phyloP scores from a whole-genome alignment of 208 protist genomes.

The Herpetomonas samuelpessoai region DNA sequence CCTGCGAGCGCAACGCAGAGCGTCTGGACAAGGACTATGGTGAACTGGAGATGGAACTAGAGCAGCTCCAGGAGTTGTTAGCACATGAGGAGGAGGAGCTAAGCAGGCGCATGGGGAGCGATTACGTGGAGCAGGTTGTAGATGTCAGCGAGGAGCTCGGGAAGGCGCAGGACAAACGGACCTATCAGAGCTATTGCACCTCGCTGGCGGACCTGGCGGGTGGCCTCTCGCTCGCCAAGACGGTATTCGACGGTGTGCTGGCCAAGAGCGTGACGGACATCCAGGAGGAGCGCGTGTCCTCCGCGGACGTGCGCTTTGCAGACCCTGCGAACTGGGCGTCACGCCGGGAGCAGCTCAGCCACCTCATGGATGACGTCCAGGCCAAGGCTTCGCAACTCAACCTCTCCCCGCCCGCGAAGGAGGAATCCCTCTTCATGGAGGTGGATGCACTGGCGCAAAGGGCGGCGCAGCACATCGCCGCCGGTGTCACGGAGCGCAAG shows the following conservation, averaged over 20 bases:
- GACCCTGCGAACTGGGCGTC: conserved; percentile 30
- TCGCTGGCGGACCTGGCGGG: conserved; percentile 51
- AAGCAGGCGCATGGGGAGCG: not conserved
- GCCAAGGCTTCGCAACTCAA: conserved; percentile 7
- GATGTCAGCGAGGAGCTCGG: not conserved
- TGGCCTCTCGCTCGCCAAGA: conserved; percentile 38
- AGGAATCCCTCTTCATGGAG: conserved; percentile 34
- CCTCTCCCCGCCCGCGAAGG: conserved; percentile 11
- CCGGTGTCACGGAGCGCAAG: conserved; percentile 22
- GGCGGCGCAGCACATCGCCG: conserved; percentile 32
- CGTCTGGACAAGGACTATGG: not conserved
- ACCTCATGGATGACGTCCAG: conserved; percentile 14
- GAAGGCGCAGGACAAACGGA: conserved; percentile 9
- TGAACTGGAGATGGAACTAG: not conserved
- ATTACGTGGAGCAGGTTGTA: conserved; percentile 11
- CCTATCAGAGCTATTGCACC: conserved; percentile 25
- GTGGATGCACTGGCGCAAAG: conserved; percentile 35
- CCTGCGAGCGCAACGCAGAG: not conserved
- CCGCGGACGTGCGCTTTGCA: conserved; percentile 44
- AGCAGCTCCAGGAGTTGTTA: not conserved
- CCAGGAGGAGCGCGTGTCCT: conserved; percentile 39
- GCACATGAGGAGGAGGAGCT: not conserved
- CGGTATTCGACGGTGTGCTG: conserved; percentile 42
- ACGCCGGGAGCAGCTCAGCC: conserved; percentile 24
- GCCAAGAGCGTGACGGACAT: conserved; percentile 39